Evolutionary conservation across 2,329 filamentous ascomycete genomes (phyloP).

Genomic region (Grosmannia clavigera): DNA sequence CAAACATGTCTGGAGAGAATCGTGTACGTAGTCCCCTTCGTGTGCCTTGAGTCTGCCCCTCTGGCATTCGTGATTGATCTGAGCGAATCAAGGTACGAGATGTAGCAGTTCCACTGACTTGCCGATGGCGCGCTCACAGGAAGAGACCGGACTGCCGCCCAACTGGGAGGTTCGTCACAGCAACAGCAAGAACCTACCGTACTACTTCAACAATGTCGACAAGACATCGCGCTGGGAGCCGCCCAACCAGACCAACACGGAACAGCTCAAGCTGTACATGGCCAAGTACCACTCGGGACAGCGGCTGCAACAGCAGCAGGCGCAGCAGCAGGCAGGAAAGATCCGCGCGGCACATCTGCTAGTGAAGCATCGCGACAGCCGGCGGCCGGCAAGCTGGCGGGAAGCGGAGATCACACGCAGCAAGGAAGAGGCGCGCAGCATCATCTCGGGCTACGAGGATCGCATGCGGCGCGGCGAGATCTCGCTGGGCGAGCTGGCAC

Average conservation of each 20-base stretch:
- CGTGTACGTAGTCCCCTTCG: slow-evolving; percentile 2
- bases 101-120: neutral
- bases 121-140: slow-evolving; percentile 24
- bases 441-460: slow-evolving; percentile 62
- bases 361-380: slow-evolving; percentile 82
- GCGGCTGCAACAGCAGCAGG: slow-evolving; percentile 13
- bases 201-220: slow-evolving; percentile 87
- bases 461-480: slow-evolving; percentile 60
- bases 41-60: neutral
- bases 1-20: slow-evolving; percentile 6
- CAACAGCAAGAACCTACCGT: slow-evolving; percentile 96
- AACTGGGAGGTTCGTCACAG: slow-evolving; percentile 96
- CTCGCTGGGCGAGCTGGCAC: slow-evolving; percentile 70
- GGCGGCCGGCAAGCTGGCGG: slow-evolving; percentile 85
- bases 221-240: slow-evolving; percentile 95
- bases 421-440: slow-evolving; percentile 74
- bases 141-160: slow-evolving; percentile 68
- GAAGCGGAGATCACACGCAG: slow-evolving; percentile 78
- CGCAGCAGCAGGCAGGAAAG: slow-evolving; percentile 44
- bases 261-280: slow-evolving; percentile 92
- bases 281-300: slow-evolving; percentile 63
- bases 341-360: slow-evolving; percentile 88
- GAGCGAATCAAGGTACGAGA: neutral
- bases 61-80: neutral
- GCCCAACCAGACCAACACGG: slow-evolving; percentile 73